Evolutionary conservation across 768 basidiomycete species (phyloP), one percentile per base, ranked within the genome.

Genomic region (Boletus bicolor): DNA sequence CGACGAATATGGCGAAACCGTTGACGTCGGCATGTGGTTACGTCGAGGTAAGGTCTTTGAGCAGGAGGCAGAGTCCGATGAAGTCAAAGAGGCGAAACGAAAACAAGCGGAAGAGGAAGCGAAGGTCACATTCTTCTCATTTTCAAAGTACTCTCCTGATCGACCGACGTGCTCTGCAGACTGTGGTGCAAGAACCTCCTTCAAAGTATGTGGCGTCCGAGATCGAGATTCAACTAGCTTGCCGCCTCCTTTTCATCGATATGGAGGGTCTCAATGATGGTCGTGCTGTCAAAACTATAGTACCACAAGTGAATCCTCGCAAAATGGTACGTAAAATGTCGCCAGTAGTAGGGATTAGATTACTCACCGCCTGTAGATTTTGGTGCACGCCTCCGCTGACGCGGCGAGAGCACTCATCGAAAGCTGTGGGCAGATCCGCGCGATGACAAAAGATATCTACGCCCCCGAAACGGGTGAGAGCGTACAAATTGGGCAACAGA

Each of bases 201-300:
- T 95, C 89, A 36, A 98, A 98, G 71, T 98, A 85, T 63, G 79
- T 97, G 44, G 81, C 85, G 1, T 86, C 87, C 42, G 78, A 83
- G 26, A 76, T 89, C 7, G 85, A 88, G 54, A 82, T 98, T 26
- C 86, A 93, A 54, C 68, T 98, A 35, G 84, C 89, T 32, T 97
- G 96, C 63, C 84, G 89, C 5, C 73, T 98, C 30, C 82, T 94
- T 44, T 98, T 91, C 64, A 85, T 98, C 44, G 96, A 99, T 66
- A 86, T 98, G 83, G 97, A 98, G 66, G 97, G 97, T 32, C 75
- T 96, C 51, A 95, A 95, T 64, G 97, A 99, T 64, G 96, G 96
- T 2, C 90, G 96, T 57, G 94, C 97, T 1, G 87, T 97, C 57
- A 98, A 98, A 72, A 94, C 91, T 0, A 97, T 99, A 59, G 87